Conservation (phyloP, 2,329 filamentous ascomycete genomes). For the Falciphora oryzae region DNA sequence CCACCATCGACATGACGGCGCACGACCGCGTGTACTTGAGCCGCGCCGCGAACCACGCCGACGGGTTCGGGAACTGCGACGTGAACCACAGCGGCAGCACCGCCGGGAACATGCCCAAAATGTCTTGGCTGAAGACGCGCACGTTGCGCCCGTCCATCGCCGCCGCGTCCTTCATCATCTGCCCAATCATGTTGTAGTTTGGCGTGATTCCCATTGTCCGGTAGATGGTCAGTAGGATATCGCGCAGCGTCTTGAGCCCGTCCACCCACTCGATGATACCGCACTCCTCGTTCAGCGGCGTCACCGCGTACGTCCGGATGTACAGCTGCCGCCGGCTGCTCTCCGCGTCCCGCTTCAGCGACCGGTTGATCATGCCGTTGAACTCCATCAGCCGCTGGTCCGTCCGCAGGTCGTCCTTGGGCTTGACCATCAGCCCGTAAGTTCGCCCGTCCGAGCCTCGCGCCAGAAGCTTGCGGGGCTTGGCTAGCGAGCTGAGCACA, state of each 20-base stretch:
- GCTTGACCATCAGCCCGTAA: conserved; percentile 92
- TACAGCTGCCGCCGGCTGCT: conserved; percentile 86
- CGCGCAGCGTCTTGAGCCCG: conserved; percentile 86
- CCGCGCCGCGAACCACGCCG: conserved; percentile 84
- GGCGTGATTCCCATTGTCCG: conserved; percentile 63
- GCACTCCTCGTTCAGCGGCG: conserved; percentile 94
- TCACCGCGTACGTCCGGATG: conserved; percentile 96
- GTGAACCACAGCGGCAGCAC: conserved; percentile 94
- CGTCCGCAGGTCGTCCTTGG: conserved; percentile 94
- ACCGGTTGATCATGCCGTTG: conserved; percentile 95
- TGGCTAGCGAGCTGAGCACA: conserved; percentile 85
- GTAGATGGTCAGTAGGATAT: conserved; percentile 79
- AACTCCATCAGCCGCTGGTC: conserved; percentile 99
- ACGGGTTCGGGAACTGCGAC: conserved; percentile 88
- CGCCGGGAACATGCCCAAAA: conserved; percentile 65
- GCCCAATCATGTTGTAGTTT: conserved; percentile 63
- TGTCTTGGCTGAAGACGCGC: conserved; percentile 62
- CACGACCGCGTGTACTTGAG: conserved; percentile 88
- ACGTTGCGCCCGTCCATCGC: conserved; percentile 50
- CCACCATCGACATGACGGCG: conserved; percentile 99
- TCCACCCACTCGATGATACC: conserved; percentile 99
- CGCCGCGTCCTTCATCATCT: conserved; percentile 58
- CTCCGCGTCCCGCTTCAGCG: conserved; percentile 85
- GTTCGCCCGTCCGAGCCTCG: conserved; percentile 81
- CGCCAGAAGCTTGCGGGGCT: conserved; percentile 83